Conservation (phyloP, 805 yeast genomes). For the Kodamaea leandrae region DNA sequence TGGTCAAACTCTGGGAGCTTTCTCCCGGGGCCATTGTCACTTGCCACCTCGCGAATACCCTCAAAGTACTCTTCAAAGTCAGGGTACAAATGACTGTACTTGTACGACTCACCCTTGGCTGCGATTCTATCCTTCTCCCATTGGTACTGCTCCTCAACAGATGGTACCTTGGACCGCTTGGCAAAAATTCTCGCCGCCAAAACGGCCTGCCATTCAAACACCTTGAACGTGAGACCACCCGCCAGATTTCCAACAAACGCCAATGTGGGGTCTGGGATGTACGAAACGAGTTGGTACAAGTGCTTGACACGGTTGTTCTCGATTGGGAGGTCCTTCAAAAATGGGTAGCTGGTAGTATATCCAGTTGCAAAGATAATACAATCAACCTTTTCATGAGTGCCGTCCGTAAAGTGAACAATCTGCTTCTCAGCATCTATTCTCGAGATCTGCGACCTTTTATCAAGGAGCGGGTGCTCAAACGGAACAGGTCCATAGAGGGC, state of each 20-base stretch:
- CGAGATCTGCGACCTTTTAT: constrained; percentile 10
- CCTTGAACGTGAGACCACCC: constrained; percentile 39
- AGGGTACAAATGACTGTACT: constrained; percentile 17
- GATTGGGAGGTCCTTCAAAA: constrained; percentile 21
- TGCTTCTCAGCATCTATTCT: constrained; percentile 8
- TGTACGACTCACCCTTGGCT: constrained; percentile 32
- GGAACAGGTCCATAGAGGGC: constrained; percentile 11
- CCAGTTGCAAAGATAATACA: constrained; percentile 26
- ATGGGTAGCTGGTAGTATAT: constrained; percentile 22
- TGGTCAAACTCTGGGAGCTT: constrained; percentile 21
- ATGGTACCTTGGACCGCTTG: constrained; percentile 29
- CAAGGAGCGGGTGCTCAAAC: constrained; percentile 12
- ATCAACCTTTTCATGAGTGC: constrained; percentile 17
- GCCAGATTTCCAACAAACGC: constrained; percentile 36
- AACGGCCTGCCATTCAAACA: constrained; percentile 42
- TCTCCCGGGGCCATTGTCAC: constrained; percentile 23
- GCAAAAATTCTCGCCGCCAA: constrained; percentile 31
- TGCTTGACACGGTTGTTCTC: constrained; percentile 28
- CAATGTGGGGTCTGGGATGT: constrained; percentile 30
- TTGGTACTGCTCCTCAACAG: constrained; percentile 22
- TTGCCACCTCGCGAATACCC: constrained; percentile 18
- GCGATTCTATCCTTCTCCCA: constrained; percentile 30
- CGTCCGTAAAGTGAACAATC: constrained; percentile 22
- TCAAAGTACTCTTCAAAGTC: constrained; percentile 24
- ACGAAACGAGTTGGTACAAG: constrained; percentile 33